A percentile compares a stretch with the other conserved stretches of the same genome.
phyloP scores from a whole-genome alignment of 345 rosid species.

The Populus euphratica region DNA sequence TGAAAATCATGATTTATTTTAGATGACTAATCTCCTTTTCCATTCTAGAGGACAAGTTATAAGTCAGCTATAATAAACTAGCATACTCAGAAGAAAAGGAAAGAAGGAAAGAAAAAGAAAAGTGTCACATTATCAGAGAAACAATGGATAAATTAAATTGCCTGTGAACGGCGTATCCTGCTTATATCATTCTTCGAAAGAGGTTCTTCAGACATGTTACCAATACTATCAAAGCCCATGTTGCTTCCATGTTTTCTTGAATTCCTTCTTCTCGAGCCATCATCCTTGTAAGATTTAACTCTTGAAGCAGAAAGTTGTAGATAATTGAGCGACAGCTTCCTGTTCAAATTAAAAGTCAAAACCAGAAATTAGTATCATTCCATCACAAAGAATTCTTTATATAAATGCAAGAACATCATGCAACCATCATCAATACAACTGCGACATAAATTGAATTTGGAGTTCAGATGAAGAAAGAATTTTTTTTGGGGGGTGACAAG shows the following conservation, averaged over 20 bases:
- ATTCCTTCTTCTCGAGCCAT: constrained; percentile 60
- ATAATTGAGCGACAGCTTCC: constrained; percentile 83
- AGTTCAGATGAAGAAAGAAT: not conserved
- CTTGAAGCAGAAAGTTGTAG: constrained; percentile 62
- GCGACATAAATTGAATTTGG: not conserved
- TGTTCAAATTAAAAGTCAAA: constrained; percentile 36
- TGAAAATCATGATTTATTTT: constrained; percentile 30
- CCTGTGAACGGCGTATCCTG: constrained; percentile 80
- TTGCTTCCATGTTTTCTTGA: constrained; percentile 51
- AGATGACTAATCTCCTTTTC: constrained; percentile 10
- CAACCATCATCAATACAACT: not conserved
- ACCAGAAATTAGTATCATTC: constrained; percentile 14
- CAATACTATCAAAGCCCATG: constrained; percentile 25
- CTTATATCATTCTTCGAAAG: constrained; percentile 80
- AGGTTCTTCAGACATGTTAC: constrained; percentile 44
- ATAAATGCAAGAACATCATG: constrained; percentile 34
- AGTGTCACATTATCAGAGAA: not conserved
- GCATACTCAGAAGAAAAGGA: not conserved
- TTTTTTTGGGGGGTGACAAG: not conserved
- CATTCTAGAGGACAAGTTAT: not conserved
- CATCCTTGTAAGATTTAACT: constrained; percentile 50
- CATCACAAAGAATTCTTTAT: constrained; percentile 67
- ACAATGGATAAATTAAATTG: constrained; percentile 12
- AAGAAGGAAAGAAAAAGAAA: not conserved
- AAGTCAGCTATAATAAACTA: constrained; percentile 1